phyloP scores from a whole-genome alignment of 1,284 basidiomycete genomes.

The Macrocybe sp. region DNA sequence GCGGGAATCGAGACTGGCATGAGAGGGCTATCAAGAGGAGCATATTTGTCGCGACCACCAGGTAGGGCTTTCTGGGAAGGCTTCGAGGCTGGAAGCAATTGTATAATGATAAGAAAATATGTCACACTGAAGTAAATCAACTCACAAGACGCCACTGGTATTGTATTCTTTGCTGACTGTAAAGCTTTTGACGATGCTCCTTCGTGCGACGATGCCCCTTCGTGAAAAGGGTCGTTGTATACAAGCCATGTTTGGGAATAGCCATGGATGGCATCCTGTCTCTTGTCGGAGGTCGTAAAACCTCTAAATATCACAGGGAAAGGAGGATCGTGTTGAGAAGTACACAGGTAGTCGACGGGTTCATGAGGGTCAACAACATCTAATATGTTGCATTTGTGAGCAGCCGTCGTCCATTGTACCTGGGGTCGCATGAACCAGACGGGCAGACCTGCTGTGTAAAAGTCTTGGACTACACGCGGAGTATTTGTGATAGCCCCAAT shows the following conservation, averaged over 20 bases:
- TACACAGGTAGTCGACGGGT: neutral
- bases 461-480: conserved; percentile 5
- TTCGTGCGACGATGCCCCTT: neutral
- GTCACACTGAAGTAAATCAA: neutral
- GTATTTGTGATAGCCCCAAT: conserved; percentile 8
- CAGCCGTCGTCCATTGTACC: neutral
- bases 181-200: neutral
- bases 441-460: conserved; percentile 7
- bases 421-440: neutral
- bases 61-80: neutral
- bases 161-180: neutral
- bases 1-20: neutral
- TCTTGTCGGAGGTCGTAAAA: too few relatives aligned
- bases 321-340: neutral
- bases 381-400: neutral
- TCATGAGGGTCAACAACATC: neutral
- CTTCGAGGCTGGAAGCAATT: neutral
- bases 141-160: neutral
- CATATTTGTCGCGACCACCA: neutral
- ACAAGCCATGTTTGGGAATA: neutral
- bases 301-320: neutral
- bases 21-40: neutral
- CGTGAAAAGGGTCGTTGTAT: neutral
- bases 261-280: neutral
- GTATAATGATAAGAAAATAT: neutral